These are phyloP conservation scores for Solanum piurae DNA, from an alignment of 257 asterid genomes.

Conservation along the genomic window DNA sequence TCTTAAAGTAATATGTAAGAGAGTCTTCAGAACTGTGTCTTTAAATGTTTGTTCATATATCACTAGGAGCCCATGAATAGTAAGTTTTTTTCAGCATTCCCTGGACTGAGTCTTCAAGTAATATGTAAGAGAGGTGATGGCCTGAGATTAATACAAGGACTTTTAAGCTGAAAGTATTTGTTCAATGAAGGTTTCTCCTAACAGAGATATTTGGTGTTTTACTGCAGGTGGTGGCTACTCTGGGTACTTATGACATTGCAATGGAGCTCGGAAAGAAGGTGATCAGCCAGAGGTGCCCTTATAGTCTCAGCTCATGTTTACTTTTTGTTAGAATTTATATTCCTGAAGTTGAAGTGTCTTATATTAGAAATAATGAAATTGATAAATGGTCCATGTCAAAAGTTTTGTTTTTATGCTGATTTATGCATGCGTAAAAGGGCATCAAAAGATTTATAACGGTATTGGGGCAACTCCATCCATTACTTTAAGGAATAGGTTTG, in stretches of 20 bases:
- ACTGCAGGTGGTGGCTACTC: slow-evolving; percentile 72
- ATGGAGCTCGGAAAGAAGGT: slow-evolving; percentile 87
- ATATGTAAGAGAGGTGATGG: neutral
- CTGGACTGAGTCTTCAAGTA: neutral
- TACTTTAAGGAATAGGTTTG: neutral
- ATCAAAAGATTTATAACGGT: neutral
- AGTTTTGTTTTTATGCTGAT: neutral
- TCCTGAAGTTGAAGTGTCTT: neutral
- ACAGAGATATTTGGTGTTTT: slow-evolving; percentile 8
- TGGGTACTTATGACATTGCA: slow-evolving; percentile 86
- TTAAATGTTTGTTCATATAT: neutral
- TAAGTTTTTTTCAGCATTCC: neutral
- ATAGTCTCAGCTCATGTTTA: neutral
- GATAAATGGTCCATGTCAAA: neutral
- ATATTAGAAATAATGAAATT: neutral
- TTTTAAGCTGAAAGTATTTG: neutral
- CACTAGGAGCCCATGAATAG: neutral
- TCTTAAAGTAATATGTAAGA: neutral
- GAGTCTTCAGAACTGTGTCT: neutral
- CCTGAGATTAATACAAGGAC: neutral
- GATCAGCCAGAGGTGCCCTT: slow-evolving; percentile 63
- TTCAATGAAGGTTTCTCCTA: neutral
- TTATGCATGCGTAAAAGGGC: neutral
- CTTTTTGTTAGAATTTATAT: neutral
- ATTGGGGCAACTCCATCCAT: neutral